A percentile compares a stretch with the other conserved stretches of the same genome.
phyloP scores from a whole-genome alignment of 805 yeast species.

The Candida saitoana region DNA sequence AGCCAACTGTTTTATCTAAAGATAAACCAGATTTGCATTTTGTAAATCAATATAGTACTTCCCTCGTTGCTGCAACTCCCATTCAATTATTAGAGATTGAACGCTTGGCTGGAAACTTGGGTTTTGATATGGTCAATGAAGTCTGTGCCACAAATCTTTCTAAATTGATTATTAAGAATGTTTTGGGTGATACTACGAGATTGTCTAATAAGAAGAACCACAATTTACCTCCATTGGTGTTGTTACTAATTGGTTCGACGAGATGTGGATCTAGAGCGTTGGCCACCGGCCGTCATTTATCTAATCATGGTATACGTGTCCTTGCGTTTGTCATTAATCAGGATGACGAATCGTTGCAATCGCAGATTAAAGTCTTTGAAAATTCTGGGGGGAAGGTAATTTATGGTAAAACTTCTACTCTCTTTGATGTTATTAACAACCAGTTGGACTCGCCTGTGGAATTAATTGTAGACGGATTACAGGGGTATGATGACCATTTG shows the following conservation, averaged over 20 bases:
- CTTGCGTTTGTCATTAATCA: conserved; percentile 44
- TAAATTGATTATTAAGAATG: conserved; percentile 47
- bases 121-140: conserved; percentile 52
- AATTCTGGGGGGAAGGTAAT: conserved; percentile 64
- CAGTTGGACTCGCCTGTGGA: conserved; percentile 72
- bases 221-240: conserved; percentile 74
- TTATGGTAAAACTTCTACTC: conserved; percentile 27
- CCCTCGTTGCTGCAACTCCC: conserved; percentile 51
- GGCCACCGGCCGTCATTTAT: conserved; percentile 73
- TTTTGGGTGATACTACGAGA: conserved; percentile 66
- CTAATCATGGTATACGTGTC: conserved; percentile 70
- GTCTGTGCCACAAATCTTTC: conserved; percentile 67
- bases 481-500: conserved; percentile 72
- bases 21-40: conserved; percentile 12
- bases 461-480: conserved; percentile 76
- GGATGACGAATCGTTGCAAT: conserved; percentile 36
- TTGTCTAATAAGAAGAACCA: conserved; percentile 58
- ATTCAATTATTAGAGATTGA: conserved; percentile 77
- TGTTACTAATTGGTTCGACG: conserved; percentile 69
- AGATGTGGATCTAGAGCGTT: conserved; percentile 71
- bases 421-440: conserved; percentile 35
- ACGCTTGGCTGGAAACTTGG: conserved; percentile 50
- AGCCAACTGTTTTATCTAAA: conserved; percentile 10
- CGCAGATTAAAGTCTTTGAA: conserved; percentile 54
- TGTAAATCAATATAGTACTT: conserved; percentile 2